Conservation (phyloP, 805 yeast species). For the Schizosaccharomyces osmophilus region DNA sequence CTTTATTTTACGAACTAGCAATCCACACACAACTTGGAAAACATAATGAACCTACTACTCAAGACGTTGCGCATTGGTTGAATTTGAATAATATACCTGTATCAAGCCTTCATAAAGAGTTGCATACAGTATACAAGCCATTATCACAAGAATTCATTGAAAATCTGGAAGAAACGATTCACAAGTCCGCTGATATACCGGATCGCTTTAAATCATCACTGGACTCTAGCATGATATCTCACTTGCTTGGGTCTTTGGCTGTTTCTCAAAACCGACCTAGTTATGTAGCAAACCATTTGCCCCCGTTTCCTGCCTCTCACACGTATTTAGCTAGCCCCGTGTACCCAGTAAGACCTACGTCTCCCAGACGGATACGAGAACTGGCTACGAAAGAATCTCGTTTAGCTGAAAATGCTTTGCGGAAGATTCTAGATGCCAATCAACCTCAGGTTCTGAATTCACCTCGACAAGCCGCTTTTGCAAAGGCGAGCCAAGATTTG, state of each 20-base stretch:
- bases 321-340: conserved; percentile 62
- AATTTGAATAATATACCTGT: background rate
- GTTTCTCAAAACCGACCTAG: background rate
- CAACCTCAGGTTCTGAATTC: background rate
- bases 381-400: conserved; percentile 59
- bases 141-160: background rate
- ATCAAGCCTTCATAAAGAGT: background rate
- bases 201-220: background rate
- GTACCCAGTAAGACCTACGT: conserved; percentile 35
- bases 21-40: background rate
- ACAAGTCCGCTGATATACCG: background rate
- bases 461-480: background rate
- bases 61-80: background rate
- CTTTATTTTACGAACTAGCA: background rate
- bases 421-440: conserved; percentile 10
- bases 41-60: background rate
- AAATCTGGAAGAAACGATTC: background rate
- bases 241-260: background rate
- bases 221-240: background rate
- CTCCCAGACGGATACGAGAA: conserved; percentile 46
- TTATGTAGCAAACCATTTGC: conserved; percentile 18
- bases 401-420: conserved; percentile 54
- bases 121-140: background rate
- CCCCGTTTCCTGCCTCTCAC: conserved; percentile 80
- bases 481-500: background rate